These are phyloP conservation scores for Carex parvula DNA, from an alignment of 176 grass and related monocot species.

Conservation along the genomic window DNA sequence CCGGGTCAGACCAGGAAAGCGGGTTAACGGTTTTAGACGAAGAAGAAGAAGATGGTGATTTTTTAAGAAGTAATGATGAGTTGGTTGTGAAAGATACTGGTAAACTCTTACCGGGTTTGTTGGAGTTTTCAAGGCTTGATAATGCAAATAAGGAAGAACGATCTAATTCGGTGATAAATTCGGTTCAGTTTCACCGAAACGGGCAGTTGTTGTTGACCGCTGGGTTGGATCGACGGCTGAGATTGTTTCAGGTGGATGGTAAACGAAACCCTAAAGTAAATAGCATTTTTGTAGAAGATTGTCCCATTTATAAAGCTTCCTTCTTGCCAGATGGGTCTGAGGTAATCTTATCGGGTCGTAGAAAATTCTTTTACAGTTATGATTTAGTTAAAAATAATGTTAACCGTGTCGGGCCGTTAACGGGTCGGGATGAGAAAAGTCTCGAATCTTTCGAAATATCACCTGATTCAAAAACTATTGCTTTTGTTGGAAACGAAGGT, in stretches of 20 bases:
- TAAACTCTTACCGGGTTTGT: conserved; percentile 63
- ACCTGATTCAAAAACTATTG: conserved; percentile 81
- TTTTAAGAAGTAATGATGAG: conserved; percentile 32
- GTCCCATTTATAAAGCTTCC: conserved; percentile 54
- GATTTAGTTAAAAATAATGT: conserved; percentile 64
- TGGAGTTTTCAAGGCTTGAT: conserved; percentile 71
- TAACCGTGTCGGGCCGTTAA: conserved; percentile 62
- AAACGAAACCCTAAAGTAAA: conserved; percentile 66
- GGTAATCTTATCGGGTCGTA: conserved; percentile 62
- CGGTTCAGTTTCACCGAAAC: conserved; percentile 83
- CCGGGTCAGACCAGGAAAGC: conserved; percentile 32
- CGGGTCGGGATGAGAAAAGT: conserved; percentile 72
- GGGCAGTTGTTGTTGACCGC: conserved; percentile 68
- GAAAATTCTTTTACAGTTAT: conserved; percentile 83
- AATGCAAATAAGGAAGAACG: conserved; percentile 60
- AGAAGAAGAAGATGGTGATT: conserved; percentile 21
- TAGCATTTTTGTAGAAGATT: conserved; percentile 67
- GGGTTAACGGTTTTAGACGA: conserved; percentile 20
- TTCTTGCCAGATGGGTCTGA: conserved; percentile 79
- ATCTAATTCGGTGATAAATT: conserved; percentile 63
- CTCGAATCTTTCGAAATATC: conserved; percentile 77
- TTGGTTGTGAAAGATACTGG: conserved; percentile 35
- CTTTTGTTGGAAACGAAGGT: conserved; percentile 74
- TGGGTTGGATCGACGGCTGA: conserved; percentile 58
- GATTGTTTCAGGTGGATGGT: conserved; percentile 81